These are phyloP conservation scores for Huntiella bhutanensis DNA, from an alignment of 2,329 filamentous ascomycete species.

Conservation along the genomic window DNA sequence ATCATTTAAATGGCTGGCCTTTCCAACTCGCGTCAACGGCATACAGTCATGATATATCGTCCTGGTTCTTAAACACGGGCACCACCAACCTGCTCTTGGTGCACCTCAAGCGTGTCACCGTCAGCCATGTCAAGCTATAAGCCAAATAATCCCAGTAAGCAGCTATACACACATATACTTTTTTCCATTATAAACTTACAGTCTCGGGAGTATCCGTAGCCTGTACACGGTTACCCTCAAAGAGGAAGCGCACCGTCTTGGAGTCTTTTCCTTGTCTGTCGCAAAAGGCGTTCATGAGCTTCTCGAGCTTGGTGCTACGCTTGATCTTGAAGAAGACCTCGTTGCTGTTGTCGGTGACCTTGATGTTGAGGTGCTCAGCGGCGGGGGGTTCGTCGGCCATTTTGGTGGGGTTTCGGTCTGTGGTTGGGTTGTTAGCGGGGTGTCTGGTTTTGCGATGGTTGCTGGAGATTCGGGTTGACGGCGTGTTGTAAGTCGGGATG, in stretches of 20 bases:
- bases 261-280: constrained; percentile 82
- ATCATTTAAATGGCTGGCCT: too few relatives aligned
- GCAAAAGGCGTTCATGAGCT: constrained; percentile 96
- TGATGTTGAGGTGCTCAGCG: constrained; percentile 89
- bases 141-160: neutral
- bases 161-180: neutral
- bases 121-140: constrained; percentile 85
- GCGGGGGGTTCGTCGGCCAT: constrained; percentile 21
- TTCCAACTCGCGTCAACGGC: neutral
- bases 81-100: constrained; percentile 94
- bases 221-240: constrained; percentile 86
- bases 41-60: neutral
- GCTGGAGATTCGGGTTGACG: neutral
- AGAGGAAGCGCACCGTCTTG: constrained; percentile 76
- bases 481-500: too few relatives aligned
- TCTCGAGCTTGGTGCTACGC: constrained; percentile 84
- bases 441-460: neutral
- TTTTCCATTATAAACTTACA: constrained; percentile 35
- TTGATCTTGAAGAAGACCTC: constrained; percentile 99
- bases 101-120: constrained; percentile 88
- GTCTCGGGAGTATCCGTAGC: constrained; percentile 76
- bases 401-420: constrained; percentile 18
- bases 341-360: constrained; percentile 98
- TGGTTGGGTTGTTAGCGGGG: neutral
- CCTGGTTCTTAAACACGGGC: constrained; percentile 12